Evolutionary conservation across 805 yeast species (phyloP).

Genomic region (Monosporozyma unispora): DNA sequence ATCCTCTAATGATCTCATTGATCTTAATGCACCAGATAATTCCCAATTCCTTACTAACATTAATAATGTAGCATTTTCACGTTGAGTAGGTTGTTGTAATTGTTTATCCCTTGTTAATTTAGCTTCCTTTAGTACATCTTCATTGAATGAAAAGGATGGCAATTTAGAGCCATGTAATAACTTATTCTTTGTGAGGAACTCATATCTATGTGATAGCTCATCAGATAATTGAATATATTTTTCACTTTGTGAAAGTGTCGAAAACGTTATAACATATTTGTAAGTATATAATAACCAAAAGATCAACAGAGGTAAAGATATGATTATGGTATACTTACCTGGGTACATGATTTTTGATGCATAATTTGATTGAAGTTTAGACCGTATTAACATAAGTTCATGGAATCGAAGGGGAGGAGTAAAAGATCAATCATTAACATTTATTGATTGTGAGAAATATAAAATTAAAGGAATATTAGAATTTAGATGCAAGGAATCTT

Average conservation of each 20-base stretch:
- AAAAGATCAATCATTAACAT: not conserved
- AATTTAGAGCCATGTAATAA: conserved; percentile 14
- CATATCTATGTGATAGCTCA: conserved; percentile 13
- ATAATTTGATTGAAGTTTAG: not conserved
- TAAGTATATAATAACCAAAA: not conserved
- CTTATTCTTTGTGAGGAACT: conserved; percentile 8
- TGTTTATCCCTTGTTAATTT: not conserved
- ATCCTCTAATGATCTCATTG: conserved; percentile 75
- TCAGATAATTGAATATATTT: conserved; percentile 7
- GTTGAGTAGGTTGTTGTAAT: not conserved
- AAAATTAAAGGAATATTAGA: too few relatives aligned
- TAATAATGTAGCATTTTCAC: conserved; percentile 65
- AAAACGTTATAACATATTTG: not conserved
- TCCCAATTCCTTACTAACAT: conserved; percentile 86
- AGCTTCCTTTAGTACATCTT: not conserved
- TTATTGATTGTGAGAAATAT: not conserved
- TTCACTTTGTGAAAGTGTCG: not conserved
- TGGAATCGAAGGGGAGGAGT: not conserved
- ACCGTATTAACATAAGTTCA: not conserved
- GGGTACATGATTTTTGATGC: not conserved
- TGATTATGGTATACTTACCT: not conserved
- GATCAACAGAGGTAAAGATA: not conserved
- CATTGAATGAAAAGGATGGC: conserved; percentile 20
- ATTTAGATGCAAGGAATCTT: too few relatives aligned
- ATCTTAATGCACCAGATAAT: conserved; percentile 56